These are phyloP conservation scores for Macrolepiota dolichaula DNA, from an alignment of 768 basidiomycete species.

Conservation along the genomic window DNA sequence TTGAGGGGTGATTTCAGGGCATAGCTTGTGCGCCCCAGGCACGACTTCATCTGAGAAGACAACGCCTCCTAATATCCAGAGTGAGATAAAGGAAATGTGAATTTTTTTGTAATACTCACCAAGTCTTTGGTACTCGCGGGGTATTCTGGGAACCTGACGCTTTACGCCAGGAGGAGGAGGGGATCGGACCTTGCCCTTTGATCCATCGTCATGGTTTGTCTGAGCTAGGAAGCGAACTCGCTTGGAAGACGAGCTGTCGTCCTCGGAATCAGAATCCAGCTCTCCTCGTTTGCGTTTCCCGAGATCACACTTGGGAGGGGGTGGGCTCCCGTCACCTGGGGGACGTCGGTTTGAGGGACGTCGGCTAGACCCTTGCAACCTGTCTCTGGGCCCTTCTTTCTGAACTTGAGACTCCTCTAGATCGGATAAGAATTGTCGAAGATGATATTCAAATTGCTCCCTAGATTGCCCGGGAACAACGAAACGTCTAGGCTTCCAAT, in stretches of 20 bases:
- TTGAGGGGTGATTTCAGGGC: neutral
- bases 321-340: neutral
- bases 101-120: neutral
- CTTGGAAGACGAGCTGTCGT: neutral
- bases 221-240: neutral
- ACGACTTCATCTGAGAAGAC: neutral
- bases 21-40: neutral
- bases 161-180: conserved; percentile 2
- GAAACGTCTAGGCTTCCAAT: conserved; percentile 5
- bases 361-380: neutral
- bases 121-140: neutral
- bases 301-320: neutral
- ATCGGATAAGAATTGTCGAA: neutral
- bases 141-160: conserved; percentile 1
- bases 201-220: conserved; percentile 3
- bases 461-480: conserved; percentile 4
- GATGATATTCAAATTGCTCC: conserved; percentile 1
- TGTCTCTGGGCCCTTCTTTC: neutral
- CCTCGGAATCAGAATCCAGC: neutral
- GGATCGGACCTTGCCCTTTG: neutral
- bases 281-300: neutral
- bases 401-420: neutral
- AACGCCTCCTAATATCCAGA: neutral
- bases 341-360: too few relatives aligned
- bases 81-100: neutral